Base-by-base conservation (phyloP, 306 rosid species). In the Elaeagnus macrophylla region DNA sequence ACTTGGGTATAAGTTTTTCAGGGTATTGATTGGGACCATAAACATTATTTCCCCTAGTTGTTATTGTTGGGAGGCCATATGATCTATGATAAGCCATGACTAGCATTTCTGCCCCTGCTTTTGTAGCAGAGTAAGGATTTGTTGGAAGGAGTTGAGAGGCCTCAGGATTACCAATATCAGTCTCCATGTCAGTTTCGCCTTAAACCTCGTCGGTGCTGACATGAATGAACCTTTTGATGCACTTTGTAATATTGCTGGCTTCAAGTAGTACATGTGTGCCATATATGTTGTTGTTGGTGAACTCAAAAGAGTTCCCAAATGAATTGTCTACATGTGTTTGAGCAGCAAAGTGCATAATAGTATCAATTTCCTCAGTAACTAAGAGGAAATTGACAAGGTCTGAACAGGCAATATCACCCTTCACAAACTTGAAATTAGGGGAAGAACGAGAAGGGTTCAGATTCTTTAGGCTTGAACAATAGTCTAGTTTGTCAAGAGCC, bases 321-420 rank as follows among this genome's bases (percentile, higher is more conserved):
- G 95, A 85, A 49, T 85, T 85, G 45, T 85, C 95, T 9, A 85
- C 89, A 17, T 85, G 95, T 9, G 89, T 75, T 48, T 85, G 95
- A 4, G 86, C 95, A 5, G 95, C 86, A 61, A 85, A 85, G 60
- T 85, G 84, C 89, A 85, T 82, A 40, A 85, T 73, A 9, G 89
- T 85, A 71, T 85, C 89, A 36, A 82, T 85, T 49, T 77, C 57
- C 59, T 85, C 89, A 9, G 75, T 77, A 36, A 79, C 62, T 61
- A 85, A 19, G 10, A 85, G 67, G 63, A 79, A 77, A 44, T 77
- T 79, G 61, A 85, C 75, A 14, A 79, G 71, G 37, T 85, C 95
- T 7, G 74, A 79, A 5, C 72, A 75, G 12, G 82, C 77, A 58
- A 82, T 73, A 61, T 85, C 82, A 12, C 81, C 86, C 74, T 77